Percentiles rank a stretch among this genome's conserved stretches.
These are phyloP conservation scores for Yamadazyma paraphyllophila DNA, from an alignment of 805 yeast genomes.

Conservation along the genomic window DNA sequence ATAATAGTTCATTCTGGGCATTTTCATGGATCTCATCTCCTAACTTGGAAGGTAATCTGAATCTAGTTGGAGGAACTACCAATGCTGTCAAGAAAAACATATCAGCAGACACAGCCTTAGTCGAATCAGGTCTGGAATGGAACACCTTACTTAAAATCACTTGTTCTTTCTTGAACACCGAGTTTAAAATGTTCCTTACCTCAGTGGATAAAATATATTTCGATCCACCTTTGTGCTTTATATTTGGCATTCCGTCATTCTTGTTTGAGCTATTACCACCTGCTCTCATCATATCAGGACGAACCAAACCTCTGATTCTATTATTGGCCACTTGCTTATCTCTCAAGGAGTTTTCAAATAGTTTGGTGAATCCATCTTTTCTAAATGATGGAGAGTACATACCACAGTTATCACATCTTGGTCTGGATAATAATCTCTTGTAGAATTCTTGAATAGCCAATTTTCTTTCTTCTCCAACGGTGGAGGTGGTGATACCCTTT, in stretches of 20 bases:
- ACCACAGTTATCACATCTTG: constrained; percentile 93
- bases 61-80: constrained; percentile 94
- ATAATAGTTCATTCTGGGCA: constrained; percentile 83
- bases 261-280: constrained; percentile 10
- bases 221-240: constrained; percentile 67
- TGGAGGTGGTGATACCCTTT: constrained; percentile 74
- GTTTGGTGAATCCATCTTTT: constrained; percentile 91
- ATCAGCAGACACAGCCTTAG: constrained; percentile 53
- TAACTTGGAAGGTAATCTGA: constrained; percentile 92
- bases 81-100: constrained; percentile 86
- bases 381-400: constrained; percentile 93
- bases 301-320: constrained; percentile 72
- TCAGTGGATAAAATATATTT: constrained; percentile 88
- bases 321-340: constrained; percentile 82
- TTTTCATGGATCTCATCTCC: constrained; percentile 97
- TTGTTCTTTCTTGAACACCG: constrained; percentile 75
- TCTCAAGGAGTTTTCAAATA: constrained; percentile 81
- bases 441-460: constrained; percentile 69
- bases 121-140: constrained; percentile 71
- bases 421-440: constrained; percentile 66
- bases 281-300: constrained; percentile 62
- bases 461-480: constrained; percentile 87
- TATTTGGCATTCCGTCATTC: constrained; percentile 41
- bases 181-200: constrained; percentile 71
- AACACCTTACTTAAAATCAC: constrained; percentile 66